Conservation (phyloP, 805 yeast species). For the Deakozyma indianensis region DNA sequence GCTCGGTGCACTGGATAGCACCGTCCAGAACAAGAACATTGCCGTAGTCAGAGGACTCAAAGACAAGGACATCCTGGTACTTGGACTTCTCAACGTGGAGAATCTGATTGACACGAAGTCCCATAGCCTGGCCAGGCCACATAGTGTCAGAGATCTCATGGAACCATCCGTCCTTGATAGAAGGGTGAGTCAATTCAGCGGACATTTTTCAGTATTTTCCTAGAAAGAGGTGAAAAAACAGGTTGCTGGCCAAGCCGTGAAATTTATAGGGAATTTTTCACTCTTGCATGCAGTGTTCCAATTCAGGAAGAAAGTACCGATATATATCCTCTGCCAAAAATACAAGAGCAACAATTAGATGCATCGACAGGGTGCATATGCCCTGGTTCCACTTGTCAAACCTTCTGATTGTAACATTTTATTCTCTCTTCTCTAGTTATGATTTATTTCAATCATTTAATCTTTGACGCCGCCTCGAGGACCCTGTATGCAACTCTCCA, state of each 20-base stretch:
- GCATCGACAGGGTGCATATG: no score
- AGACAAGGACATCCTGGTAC: constrained; percentile 88
- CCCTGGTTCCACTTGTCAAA: no score
- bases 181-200: constrained; percentile 12
- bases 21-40: constrained; percentile 91
- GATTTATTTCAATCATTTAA: no score
- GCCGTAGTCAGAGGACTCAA: constrained; percentile 88
- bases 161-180: constrained; percentile 74
- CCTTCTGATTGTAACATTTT: no score
- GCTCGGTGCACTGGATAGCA: constrained; percentile 90
- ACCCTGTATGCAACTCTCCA: no score
- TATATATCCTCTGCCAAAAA: no score
- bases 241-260: not conserved
- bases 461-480: no score
- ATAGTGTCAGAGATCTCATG: constrained; percentile 86
- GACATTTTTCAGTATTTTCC: not conserved
- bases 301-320: not conserved
- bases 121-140: constrained; percentile 99
- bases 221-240: not conserved
- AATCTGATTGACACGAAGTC: constrained; percentile 73
- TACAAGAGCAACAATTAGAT: no score
- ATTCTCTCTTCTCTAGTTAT: no score
- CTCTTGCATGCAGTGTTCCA: not conserved
- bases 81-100: constrained; percentile 73
- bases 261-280: not conserved